Evolutionary conservation across 2,329 filamentous ascomycete genomes (phyloP), one percentile per base, ranked within the genome.

Genomic region (Rhexocercosporidium sp.): DNA sequence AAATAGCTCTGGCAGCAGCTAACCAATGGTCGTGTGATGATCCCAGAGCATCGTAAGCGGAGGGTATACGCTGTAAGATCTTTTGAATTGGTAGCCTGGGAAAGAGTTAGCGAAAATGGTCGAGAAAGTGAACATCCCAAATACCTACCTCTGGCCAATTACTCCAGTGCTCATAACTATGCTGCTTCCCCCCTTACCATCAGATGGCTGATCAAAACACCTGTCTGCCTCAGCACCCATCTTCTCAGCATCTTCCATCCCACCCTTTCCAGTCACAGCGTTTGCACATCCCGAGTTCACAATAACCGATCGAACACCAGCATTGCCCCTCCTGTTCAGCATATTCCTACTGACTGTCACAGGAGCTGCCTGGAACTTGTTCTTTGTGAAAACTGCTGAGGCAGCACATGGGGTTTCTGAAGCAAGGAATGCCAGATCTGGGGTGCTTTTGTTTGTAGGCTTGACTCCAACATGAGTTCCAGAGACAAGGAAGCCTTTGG

Each of bases 151-250:
- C 81, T 98, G 95, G 9, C 96, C 96, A 77, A 99, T 99, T 53
- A 99, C 96, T 64, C 96, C 96, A 1, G 96, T 99, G 78, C 94
- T 97, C 96, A 99, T 98, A 69, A 98, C 95, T 57, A 99, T 84
- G n/a, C 93, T 96, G 72, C 84, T 85, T 44, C 85, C 82, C 56
- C 83, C 82, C 51, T 80, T 78, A 12, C 80, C 81, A 72, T 82
- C 81, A 53, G 77, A 77, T 59, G 79, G 78, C 51, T 78, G 74
- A n/a, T 79, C 79, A 70, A 88, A 88, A 73, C 86, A 87, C 64
- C 87, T 83, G 77, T 97, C 94, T 7, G 94, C 92, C 70, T 88
- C 89, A 69, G 82, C 82, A 18, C 91, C 92, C 96, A 99, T 99
- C 66, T 85, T 86, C 66, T 87, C 85, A 11, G 96, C 96, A 83